Base-by-base conservation (phyloP, 176 grass and related monocot genomes). In the Lolium perenne region DNA sequence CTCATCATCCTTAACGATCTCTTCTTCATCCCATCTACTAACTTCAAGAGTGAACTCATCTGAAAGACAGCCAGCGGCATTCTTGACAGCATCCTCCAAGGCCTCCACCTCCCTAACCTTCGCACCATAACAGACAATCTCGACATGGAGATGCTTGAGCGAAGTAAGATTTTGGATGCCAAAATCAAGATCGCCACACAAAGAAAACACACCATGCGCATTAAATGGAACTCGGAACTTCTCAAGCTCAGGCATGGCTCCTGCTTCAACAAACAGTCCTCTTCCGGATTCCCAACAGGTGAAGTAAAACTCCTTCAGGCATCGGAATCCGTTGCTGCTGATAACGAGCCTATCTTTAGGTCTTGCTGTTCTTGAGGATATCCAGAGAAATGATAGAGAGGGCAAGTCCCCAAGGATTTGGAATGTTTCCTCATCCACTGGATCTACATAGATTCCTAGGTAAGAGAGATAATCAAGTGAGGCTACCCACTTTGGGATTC, bases 21-120 rank as follows among this genome's bases (percentile, higher is more conserved):
- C 80, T 22, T 70, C 8, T 22, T 82, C 60, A 68, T 77, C 71
- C 59, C 86, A 82, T 35, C 79, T 87, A 54, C 49, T 87, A 15
- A 87, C 38, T 67, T 82, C 48, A 82, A 87, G 72, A 55, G 50
- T n/a, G 2, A 68, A 48, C 6, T 66, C 59, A 45, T 62, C 54
- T 29, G 55, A 58, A 32, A 74, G 81, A 56, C 54, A 38, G 8
- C 1, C 38, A 59, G 81, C 40, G 2, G 69, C 69, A 32, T 20
- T 61, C 41, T 43, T 74, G 16, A 62, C 16, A 18, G 82, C 69
- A 14, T 59, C 10, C 3, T 83, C 82, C 69, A 74, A 47, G 21
- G 69, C 82, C 16, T 83, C 69, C 38, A 83, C 82, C 55, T 74
- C 69, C 51, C 11, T 0, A 20, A 59, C 8, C 22, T 61, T 74